Conservation (phyloP, 1,284 basidiomycete genomes). For the Schizophyllum amplum region DNA sequence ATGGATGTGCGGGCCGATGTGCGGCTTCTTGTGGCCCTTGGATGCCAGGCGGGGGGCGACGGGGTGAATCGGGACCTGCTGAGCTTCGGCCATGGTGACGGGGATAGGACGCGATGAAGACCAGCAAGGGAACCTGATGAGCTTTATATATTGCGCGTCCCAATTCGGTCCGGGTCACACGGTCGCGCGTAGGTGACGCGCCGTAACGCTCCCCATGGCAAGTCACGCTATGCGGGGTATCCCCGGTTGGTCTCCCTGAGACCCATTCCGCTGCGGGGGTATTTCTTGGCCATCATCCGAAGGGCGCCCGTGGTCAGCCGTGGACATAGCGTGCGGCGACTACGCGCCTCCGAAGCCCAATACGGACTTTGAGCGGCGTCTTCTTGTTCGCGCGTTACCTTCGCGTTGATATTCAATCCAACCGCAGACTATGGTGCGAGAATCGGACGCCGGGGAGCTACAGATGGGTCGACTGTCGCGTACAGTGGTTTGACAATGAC, state of each 20-base stretch:
- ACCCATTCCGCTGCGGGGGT: background rate
- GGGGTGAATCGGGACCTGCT: slow-evolving; percentile 31
- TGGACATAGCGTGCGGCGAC: background rate
- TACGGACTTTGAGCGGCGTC: background rate
- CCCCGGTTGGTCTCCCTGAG: background rate
- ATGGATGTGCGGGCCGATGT: slow-evolving; percentile 68
- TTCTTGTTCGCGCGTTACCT: background rate
- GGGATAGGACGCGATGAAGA: background rate
- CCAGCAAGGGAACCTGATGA: background rate
- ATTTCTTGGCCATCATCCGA: background rate
- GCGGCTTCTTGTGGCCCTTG: slow-evolving; percentile 53
- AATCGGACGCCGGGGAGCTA: too few species aligned
- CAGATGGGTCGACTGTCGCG: too few species aligned
- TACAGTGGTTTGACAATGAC: background rate
- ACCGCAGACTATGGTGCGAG: background rate
- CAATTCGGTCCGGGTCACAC: background rate
- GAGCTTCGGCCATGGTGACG: background rate
- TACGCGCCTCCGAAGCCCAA: background rate
- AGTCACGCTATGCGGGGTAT: background rate
- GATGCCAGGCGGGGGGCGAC: slow-evolving; percentile 57
- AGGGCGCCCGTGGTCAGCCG: background rate
- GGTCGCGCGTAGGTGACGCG: too few species aligned
- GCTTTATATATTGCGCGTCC: background rate
- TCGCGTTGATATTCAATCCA: background rate
- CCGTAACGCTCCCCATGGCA: background rate